A percentile compares a stretch with the other conserved stretches of the same genome.
Conservation (phyloP, 768 basidiomycete genomes). For the Amanita pallidorosea region DNA sequence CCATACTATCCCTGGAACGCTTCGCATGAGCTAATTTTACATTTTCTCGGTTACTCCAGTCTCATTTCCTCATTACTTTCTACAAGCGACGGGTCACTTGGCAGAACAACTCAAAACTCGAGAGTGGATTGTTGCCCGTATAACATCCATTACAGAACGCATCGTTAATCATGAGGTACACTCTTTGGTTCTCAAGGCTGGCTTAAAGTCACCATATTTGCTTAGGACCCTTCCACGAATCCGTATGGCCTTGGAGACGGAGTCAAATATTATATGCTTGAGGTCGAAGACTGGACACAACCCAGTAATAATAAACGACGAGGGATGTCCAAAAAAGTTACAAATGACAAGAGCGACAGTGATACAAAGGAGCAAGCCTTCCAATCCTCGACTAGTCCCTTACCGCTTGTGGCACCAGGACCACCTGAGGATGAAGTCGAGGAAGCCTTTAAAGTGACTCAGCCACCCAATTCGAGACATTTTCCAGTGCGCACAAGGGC, state of each 20-base stretch:
- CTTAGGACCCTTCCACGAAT: conserved; percentile 71
- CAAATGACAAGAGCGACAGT: conserved; percentile 22
- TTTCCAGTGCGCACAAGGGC: conserved; percentile 55
- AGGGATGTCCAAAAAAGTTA: conserved; percentile 39
- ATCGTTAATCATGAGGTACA: conserved; percentile 73
- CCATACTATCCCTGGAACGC: neutral
- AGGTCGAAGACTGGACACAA: conserved; percentile 91
- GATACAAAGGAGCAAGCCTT: conserved; percentile 23
- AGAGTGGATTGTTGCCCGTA: conserved; percentile 93
- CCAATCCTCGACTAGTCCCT: conserved; percentile 17
- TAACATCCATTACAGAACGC: conserved; percentile 79
- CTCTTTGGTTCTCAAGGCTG: conserved; percentile 1
- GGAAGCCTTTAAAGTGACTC: conserved; percentile 55
- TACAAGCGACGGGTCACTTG: conserved; percentile 77
- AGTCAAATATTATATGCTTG: conserved; percentile 87
- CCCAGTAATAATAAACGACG: conserved; percentile 56
- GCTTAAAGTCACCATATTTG: neutral
- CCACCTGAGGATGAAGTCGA: conserved; percentile 66
- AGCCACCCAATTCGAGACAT: conserved; percentile 56
- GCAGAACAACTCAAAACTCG: conserved; percentile 83
- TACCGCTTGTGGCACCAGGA: conserved; percentile 40
- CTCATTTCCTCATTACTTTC: conserved; percentile 95
- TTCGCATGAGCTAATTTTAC: neutral
- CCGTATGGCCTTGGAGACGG: conserved; percentile 86
- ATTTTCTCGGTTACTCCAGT: conserved; percentile 36